These are phyloP conservation scores for Dendrobium catenatum DNA, from an alignment of 106 monocot species.

Conservation along the genomic window DNA sequence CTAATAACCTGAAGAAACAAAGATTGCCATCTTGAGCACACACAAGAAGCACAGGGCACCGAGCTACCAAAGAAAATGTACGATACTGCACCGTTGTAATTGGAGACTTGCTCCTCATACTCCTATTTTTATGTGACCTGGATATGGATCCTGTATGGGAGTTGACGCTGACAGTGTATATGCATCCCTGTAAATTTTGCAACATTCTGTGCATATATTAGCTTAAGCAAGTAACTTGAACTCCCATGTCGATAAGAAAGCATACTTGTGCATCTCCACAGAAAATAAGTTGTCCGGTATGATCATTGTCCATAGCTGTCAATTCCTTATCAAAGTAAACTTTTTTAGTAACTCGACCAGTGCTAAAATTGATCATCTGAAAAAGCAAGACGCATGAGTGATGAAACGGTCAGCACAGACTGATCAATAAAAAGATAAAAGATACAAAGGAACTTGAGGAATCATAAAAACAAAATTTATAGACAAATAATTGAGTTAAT, in stretches of 20 bases:
- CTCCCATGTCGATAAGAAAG: conserved; percentile 5
- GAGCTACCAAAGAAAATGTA: conserved; percentile 74
- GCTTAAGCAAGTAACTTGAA: conserved; percentile 5
- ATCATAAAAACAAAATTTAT: neutral
- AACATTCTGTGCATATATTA: conserved; percentile 17
- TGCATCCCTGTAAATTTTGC: conserved; percentile 59
- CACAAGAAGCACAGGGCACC: conserved; percentile 83
- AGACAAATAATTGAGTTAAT: neutral
- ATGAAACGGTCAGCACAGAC: neutral
- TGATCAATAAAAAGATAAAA: conserved; percentile 1
- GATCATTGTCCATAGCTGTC: conserved; percentile 93
- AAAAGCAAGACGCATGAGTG: neutral
- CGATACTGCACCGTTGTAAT: conserved; percentile 87
- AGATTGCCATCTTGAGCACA: conserved; percentile 87
- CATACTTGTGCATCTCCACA: conserved; percentile 83
- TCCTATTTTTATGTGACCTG: conserved; percentile 76
- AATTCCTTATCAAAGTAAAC: conserved; percentile 63
- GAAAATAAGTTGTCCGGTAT: conserved; percentile 87
- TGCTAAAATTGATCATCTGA: conserved; percentile 91
- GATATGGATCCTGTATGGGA: conserved; percentile 85
- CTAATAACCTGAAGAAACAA: conserved; percentile 75
- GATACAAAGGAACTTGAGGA: neutral
- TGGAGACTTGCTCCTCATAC: conserved; percentile 54
- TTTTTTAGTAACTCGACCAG: conserved; percentile 72
- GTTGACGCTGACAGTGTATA: conserved; percentile 75